Evolutionary conservation across 768 basidiomycete species (phyloP).

Genomic region (Russula olivacea): DNA sequence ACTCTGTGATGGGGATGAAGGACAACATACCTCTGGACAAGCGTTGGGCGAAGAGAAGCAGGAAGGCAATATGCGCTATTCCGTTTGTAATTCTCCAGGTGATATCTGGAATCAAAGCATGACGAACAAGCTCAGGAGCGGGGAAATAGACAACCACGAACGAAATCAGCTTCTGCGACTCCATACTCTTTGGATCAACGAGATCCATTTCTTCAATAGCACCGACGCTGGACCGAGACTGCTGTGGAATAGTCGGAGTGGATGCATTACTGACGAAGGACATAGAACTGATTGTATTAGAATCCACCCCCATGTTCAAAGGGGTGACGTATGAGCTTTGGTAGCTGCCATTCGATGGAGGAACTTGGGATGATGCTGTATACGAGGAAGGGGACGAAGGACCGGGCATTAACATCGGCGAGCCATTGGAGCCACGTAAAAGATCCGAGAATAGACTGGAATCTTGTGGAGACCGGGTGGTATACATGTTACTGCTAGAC

Average conservation of each 20-base stretch:
- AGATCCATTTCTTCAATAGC: constrained; percentile 44
- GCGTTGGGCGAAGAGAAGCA: constrained; percentile 77
- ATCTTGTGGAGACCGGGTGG: constrained; percentile 40
- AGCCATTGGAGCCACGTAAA: constrained; percentile 35
- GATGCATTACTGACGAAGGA: constrained; percentile 36
- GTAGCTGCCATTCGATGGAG: constrained; percentile 25
- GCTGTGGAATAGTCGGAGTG: constrained; percentile 32
- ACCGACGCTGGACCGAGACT: constrained; percentile 29
- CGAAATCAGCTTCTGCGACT: constrained; percentile 81
- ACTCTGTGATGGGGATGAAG: background rate
- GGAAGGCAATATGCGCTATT: constrained; percentile 87
- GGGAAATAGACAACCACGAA: constrained; percentile 32
- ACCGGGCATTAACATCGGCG: constrained; percentile 52
- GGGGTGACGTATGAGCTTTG: constrained; percentile 48
- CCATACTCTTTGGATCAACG: constrained; percentile 65
- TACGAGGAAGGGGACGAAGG: constrained; percentile 34
- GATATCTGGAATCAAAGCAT: constrained; percentile 51
- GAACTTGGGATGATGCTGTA: constrained; percentile 25
- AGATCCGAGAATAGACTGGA: constrained; percentile 42
- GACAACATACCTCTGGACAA: constrained; percentile 66
- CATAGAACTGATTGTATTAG: constrained; percentile 43
- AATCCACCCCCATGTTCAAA: constrained; percentile 53
- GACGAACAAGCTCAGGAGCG: constrained; percentile 4
- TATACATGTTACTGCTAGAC: constrained; percentile 40
- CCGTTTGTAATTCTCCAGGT: constrained; percentile 82